phyloP scores from a whole-genome alignment of 1,284 basidiomycete species.

The Ganoderma meredithae region DNA sequence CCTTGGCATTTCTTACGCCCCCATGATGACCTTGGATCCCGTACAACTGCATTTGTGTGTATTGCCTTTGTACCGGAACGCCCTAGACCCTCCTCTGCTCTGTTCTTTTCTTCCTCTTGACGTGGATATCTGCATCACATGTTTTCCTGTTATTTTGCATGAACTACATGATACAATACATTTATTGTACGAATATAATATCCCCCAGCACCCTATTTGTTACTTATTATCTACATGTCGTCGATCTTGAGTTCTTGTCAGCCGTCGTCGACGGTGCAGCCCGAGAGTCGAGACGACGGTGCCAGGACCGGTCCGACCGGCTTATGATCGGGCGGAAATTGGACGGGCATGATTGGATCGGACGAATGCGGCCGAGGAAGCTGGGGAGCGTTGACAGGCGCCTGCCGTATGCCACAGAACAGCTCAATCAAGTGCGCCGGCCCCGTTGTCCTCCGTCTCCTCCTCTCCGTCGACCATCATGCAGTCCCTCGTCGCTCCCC shows the following conservation, averaged over 20 bases:
- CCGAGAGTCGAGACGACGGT: not conserved
- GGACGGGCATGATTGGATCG: conserved; percentile 35
- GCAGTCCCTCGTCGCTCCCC: conserved; percentile 40
- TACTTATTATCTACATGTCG: not conserved
- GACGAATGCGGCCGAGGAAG: conserved; percentile 34
- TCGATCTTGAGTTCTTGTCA: not conserved
- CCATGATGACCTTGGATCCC: not conserved
- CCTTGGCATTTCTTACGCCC: not conserved
- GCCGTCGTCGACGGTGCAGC: not conserved
- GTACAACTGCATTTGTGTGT: conserved; percentile 10
- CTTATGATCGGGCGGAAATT: conserved; percentile 23
- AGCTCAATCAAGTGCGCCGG: conserved; percentile 30
- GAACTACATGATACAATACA: conserved; percentile 27
- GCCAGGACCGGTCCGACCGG: not conserved
- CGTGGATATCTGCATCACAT: conserved; percentile 23
- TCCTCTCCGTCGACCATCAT: conserved; percentile 33
- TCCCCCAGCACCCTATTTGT: not conserved
- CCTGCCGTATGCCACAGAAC: conserved; percentile 23
- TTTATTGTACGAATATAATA: conserved; percentile 32
- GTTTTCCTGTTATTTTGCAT: conserved; percentile 20
- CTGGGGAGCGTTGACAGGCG: conserved; percentile 28
- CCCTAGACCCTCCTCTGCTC: conserved; percentile 27
- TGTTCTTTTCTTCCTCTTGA: conserved; percentile 21
- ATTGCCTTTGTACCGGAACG: conserved; percentile 27
- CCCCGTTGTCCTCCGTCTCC: conserved; percentile 21